phyloP scores from a whole-genome alignment of 495 filamentous ascomycete species.

The Neurospora sp. region DNA sequence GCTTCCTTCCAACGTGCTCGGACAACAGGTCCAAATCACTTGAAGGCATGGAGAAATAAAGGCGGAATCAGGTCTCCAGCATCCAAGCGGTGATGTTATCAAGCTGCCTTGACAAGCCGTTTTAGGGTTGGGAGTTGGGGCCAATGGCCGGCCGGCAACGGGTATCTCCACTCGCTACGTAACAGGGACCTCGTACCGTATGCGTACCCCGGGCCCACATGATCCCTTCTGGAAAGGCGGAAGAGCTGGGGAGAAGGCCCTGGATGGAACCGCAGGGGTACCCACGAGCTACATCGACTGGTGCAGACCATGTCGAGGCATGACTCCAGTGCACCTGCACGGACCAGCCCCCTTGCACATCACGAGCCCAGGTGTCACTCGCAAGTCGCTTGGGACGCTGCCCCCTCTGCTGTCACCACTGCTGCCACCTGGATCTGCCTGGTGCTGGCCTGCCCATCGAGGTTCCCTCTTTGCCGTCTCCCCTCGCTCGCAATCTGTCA shows the following conservation, averaged over 20 bases:
- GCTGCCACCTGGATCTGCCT: not conserved
- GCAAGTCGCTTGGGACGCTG: not conserved
- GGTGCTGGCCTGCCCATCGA: not conserved
- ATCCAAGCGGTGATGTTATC: slow-evolving; percentile 16
- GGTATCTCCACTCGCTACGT: not conserved
- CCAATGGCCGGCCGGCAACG: slow-evolving; percentile 1
- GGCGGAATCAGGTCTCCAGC: not conserved
- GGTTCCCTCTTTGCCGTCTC: slow-evolving; percentile 2
- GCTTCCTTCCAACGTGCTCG: not conserved
- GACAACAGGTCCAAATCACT: not conserved
- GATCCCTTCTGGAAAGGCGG: not conserved
- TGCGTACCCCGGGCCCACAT: slow-evolving; percentile 2
- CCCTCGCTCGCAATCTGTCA: slow-evolving; percentile 8
- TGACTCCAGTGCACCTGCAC: not conserved
- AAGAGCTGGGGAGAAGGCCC: not conserved
- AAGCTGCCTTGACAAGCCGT: slow-evolving; percentile 21
- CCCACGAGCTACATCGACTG: slow-evolving; percentile 4
- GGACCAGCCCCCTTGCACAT: slow-evolving; percentile 9
- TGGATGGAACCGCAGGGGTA: slow-evolving; percentile 2
- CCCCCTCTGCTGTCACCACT: not conserved
- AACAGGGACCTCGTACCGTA: slow-evolving; percentile 5
- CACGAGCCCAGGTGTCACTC: slow-evolving; percentile 17
- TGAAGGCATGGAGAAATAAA: not conserved
- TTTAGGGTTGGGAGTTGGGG: slow-evolving; percentile 7
- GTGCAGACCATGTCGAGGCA: not conserved